A percentile compares a stretch with the other conserved stretches of the same genome.
These are phyloP conservation scores for Prunus yedoensis DNA, from an alignment of 331 rosid genomes.

Conservation along the genomic window DNA sequence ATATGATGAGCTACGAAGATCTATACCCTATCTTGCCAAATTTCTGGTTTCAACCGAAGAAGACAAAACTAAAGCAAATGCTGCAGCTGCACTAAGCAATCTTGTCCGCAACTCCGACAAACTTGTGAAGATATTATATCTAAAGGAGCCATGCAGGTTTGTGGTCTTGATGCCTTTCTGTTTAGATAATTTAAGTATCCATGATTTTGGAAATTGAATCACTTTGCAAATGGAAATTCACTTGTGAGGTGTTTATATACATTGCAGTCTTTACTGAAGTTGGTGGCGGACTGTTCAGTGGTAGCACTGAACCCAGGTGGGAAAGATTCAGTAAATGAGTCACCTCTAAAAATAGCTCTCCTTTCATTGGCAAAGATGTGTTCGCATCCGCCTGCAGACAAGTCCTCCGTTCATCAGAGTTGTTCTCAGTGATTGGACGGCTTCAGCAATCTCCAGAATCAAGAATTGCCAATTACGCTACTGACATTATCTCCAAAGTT, in stretches of 20 bases:
- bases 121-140: constrained; percentile 89
- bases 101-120: constrained; percentile 83
- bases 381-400: constrained; percentile 69
- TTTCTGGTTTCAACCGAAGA: constrained; percentile 75
- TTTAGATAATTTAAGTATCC: not conserved
- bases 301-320: constrained; percentile 62
- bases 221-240: not conserved
- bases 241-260: not conserved
- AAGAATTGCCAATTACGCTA: constrained; percentile 65
- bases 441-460: constrained; percentile 83
- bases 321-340: constrained; percentile 68
- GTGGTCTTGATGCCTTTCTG: constrained; percentile 2
- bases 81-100: constrained; percentile 97
- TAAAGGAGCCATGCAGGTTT: constrained; percentile 90
- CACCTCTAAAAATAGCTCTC: constrained; percentile 86
- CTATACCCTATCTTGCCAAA: constrained; percentile 81
- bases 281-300: constrained; percentile 71
- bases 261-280: constrained; percentile 75
- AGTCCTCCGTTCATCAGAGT: constrained; percentile 70
- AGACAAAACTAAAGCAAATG: constrained; percentile 96
- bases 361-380: constrained; percentile 94
- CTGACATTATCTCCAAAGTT: constrained; percentile 58
- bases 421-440: constrained; percentile 69
- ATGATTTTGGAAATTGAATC: not conserved
- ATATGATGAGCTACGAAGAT: constrained; percentile 80